phyloP scores from a whole-genome alignment of 2,329 filamentous ascomycete genomes.

The Exophiala sp. region DNA sequence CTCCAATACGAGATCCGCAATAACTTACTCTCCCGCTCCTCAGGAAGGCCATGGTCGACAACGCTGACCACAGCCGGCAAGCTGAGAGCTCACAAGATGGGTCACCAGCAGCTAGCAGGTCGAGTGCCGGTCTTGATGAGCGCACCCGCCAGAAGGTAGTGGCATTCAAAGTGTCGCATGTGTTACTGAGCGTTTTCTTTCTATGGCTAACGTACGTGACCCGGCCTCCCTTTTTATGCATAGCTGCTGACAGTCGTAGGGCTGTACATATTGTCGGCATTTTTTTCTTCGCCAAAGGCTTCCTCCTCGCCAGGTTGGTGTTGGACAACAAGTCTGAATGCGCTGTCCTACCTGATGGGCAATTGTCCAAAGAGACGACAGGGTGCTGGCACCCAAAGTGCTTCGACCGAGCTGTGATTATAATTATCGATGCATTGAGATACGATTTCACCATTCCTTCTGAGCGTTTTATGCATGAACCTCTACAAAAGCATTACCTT shows the following conservation, averaged over 20 bases:
- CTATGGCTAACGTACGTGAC: conserved; percentile 28
- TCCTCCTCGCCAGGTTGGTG: conserved; percentile 81
- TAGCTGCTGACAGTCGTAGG: conserved; percentile 37
- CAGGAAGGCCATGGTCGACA: conserved; percentile 17
- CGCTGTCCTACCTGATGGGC: conserved; percentile 57
- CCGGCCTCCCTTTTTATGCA: neutral
- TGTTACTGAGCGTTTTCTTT: conserved; percentile 25
- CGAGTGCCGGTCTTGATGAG: conserved; percentile 7
- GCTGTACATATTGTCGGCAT: conserved; percentile 75
- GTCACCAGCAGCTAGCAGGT: neutral
- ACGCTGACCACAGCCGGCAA: conserved; percentile 8
- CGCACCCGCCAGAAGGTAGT: conserved; percentile 16
- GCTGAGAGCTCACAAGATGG: conserved; percentile 7
- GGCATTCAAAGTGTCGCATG: conserved; percentile 28
- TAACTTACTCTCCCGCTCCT: neutral
- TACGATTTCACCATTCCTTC: conserved; percentile 96
- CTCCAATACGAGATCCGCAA: conserved; percentile 1
- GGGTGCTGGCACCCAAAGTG: conserved; percentile 97
- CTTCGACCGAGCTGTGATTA: conserved; percentile 85
- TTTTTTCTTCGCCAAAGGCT: conserved; percentile 90
- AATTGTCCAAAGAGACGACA: conserved; percentile 44
- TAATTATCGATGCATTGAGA: conserved; percentile 87
- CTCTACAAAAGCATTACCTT: conserved; percentile 66
- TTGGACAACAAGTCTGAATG: conserved; percentile 74
- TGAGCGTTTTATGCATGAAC: conserved; percentile 40